Percentiles rank a stretch among this genome's conserved stretches.
These are phyloP conservation scores for Saccharum spontaneum DNA, from an alignment of 176 grass and related monocot genomes.

Conservation along the genomic window DNA sequence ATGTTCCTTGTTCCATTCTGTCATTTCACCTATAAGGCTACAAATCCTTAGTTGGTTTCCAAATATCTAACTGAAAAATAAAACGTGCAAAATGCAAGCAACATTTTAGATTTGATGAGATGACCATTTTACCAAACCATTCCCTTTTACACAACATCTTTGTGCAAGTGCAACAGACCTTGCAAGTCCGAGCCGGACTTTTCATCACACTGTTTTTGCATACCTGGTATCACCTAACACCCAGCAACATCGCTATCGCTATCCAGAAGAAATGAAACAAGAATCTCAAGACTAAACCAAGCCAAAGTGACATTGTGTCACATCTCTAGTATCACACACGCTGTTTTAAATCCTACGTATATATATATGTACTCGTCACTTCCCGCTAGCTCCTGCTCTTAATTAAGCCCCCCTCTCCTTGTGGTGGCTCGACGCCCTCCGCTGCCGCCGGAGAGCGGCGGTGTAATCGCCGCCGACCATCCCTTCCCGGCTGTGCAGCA, in stretches of 20 bases:
- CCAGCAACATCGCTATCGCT: slow-evolving; percentile 6
- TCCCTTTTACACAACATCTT: slow-evolving; percentile 29
- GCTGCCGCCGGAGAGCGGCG: slow-evolving; percentile 14
- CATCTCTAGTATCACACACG: slow-evolving; percentile 26
- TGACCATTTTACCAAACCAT: slow-evolving; percentile 6
- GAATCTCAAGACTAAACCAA: slow-evolving; percentile 17
- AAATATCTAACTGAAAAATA: background rate
- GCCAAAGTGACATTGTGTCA: slow-evolving; percentile 44
- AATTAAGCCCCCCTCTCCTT: slow-evolving; percentile 50
- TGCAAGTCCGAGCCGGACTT: slow-evolving; percentile 35
- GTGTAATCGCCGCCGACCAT: slow-evolving; percentile 33
- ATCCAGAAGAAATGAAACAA: slow-evolving; percentile 39
- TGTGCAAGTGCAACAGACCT: slow-evolving; percentile 35
- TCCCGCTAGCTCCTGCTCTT: slow-evolving; percentile 6
- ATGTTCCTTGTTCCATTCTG: background rate
- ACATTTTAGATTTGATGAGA: background rate
- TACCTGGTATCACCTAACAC: slow-evolving; percentile 20
- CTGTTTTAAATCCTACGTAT: background rate
- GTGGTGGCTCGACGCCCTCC: slow-evolving; percentile 45
- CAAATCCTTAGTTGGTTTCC: background rate
- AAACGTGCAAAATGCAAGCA: background rate
- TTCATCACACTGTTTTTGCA: slow-evolving; percentile 37
- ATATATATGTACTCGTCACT: background rate
- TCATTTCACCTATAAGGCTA: background rate
- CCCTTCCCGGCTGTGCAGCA: slow-evolving; percentile 41